Conservation (phyloP, 2,329 filamentous ascomycete species). For the Dactylellina drechsleri region DNA sequence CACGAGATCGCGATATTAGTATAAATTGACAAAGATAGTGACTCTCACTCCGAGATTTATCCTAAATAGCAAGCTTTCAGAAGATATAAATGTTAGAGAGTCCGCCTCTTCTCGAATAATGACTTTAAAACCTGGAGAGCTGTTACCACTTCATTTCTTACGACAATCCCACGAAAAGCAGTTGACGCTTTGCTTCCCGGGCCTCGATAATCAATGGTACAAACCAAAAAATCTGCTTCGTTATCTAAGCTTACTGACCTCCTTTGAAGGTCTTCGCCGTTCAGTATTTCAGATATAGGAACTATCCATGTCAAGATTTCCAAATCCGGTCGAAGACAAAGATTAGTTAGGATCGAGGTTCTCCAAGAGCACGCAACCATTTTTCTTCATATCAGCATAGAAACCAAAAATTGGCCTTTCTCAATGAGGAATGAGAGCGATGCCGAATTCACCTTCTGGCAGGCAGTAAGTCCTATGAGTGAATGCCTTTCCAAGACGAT, state of each 20-base stretch:
- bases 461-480: conserved; percentile 68
- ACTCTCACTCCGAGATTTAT: conserved; percentile 93
- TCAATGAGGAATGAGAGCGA: conserved; percentile 99
- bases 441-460: conserved; percentile 94
- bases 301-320: conserved; percentile 93
- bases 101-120: conserved; percentile 78
- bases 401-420: conserved; percentile 96
- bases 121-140: conserved; percentile 77
- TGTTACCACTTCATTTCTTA: conserved; percentile 89
- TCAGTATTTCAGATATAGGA: conserved; percentile 95
- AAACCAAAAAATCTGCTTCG: not conserved
- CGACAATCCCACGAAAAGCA: conserved; percentile 86
- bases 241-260: not conserved
- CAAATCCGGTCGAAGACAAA: conserved; percentile 87
- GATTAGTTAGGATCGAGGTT: conserved; percentile 85
- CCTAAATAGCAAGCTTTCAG: conserved; percentile 88
- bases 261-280: conserved; percentile 75
- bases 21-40: conserved; percentile 95
- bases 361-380: conserved; percentile 93
- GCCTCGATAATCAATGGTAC: conserved; percentile 90
- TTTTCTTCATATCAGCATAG: conserved; percentile 88
- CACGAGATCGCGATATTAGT: conserved; percentile 62
- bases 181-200: conserved; percentile 89
- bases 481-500: too few relatives aligned
- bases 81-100: conserved; percentile 89